These are phyloP conservation scores for Cymodocea nodosa DNA, from an alignment of 116 monocot genomes.

Conservation along the genomic window DNA sequence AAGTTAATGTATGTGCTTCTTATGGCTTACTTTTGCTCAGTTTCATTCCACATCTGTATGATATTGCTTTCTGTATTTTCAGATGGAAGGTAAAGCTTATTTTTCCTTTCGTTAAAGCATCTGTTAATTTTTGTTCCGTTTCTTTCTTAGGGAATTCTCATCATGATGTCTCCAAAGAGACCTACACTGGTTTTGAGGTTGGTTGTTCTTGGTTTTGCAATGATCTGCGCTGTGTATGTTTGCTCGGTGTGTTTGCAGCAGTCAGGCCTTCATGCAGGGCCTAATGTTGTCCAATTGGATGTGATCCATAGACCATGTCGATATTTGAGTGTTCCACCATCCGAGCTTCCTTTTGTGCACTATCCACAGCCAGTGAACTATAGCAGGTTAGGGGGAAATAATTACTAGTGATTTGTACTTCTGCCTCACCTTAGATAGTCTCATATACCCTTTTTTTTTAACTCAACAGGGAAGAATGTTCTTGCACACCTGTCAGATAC, in stretches of 20 bases:
- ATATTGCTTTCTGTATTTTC: neutral
- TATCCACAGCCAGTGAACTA: conserved; percentile 35
- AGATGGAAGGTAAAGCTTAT: neutral
- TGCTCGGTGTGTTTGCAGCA: conserved; percentile 40
- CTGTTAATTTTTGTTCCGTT: neutral
- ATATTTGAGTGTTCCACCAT: conserved; percentile 3
- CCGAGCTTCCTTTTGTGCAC: conserved; percentile 20
- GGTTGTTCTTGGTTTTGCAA: conserved; percentile 21
- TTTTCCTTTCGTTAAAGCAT: neutral
- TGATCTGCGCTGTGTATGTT: conserved; percentile 43
- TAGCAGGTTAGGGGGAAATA: conserved; percentile 24
- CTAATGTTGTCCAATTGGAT: conserved; percentile 15
- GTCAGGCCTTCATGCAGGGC: conserved; percentile 4
- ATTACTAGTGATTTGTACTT: neutral
- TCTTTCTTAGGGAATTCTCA: conserved; percentile 7
- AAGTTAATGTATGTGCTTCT: no score
- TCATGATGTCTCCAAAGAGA: conserved; percentile 22
- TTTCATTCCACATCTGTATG: neutral
- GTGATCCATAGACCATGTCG: conserved; percentile 13
- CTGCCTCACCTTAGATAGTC: neutral
- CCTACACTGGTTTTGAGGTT: conserved; percentile 30
- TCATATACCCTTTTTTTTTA: neutral
- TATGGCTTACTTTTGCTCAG: neutral
- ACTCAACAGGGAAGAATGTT: conserved; percentile 27
- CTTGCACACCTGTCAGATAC: conserved; percentile 29